Percentiles rank a stretch among this genome's conserved stretches.
These are phyloP conservation scores for Phytophthora crassamura DNA, from an alignment of 352 stramenopile genomes.

Conservation along the genomic window DNA sequence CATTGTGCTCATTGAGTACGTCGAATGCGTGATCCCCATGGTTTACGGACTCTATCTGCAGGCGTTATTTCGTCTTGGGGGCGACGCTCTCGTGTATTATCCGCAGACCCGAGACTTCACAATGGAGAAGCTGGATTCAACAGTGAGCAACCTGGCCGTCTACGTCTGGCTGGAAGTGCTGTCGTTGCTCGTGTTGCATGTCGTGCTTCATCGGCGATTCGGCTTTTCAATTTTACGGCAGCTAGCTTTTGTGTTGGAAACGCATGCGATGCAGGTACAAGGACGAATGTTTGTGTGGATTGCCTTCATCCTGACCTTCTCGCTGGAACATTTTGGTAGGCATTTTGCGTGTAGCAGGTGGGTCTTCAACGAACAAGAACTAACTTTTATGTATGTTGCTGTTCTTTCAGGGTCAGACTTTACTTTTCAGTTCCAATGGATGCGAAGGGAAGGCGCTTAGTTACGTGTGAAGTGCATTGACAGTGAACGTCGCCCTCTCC, in stretches of 20 bases:
- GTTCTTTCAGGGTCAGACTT: constrained; percentile 12
- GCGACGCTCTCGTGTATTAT: constrained; percentile 1
- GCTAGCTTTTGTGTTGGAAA: constrained; percentile 48
- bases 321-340: constrained; percentile 35
- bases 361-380: not conserved
- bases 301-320: constrained; percentile 33
- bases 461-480: too few relatives aligned
- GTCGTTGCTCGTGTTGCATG: constrained; percentile 6
- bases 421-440: constrained; percentile 11
- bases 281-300: constrained; percentile 29
- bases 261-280: constrained; percentile 26
- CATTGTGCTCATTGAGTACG: constrained; percentile 20
- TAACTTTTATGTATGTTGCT: too few relatives aligned
- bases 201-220: constrained; percentile 23
- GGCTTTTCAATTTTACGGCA: constrained; percentile 25
- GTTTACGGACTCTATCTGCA: constrained; percentile 14
- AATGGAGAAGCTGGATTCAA: constrained; percentile 4
- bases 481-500: constrained; percentile 2
- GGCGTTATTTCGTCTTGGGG: constrained; percentile 32
- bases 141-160: constrained; percentile 1
- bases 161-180: constrained; percentile 10
- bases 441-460: not conserved
- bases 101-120: constrained; percentile 4
- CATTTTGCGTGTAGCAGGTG: not conserved
- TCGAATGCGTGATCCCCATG: constrained; percentile 22